These are phyloP conservation scores for Annulohypoxylon maeteangense DNA, from an alignment of 495 filamentous ascomycete species.

Conservation along the genomic window DNA sequence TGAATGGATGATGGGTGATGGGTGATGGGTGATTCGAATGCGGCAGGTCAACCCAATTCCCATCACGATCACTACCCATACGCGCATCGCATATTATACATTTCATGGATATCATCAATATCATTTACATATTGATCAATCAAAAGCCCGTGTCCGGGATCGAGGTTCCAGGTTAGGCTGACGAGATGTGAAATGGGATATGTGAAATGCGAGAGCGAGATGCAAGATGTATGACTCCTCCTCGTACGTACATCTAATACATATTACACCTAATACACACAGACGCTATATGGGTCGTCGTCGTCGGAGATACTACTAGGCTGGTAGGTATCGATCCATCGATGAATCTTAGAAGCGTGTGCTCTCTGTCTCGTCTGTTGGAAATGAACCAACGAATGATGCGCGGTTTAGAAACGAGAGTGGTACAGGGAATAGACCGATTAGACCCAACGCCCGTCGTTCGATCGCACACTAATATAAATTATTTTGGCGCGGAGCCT, in stretches of 20 bases:
- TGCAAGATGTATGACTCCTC: conserved; percentile 25
- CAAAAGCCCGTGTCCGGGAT: conserved; percentile 26
- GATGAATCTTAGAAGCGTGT: conserved; percentile 20
- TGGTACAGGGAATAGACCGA: conserved; percentile 39
- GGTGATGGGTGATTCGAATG: conserved; percentile 36
- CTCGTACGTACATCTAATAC: no score
- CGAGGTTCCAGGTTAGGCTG: conserved; percentile 36
- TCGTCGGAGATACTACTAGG: not conserved
- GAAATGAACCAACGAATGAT: conserved; percentile 45
- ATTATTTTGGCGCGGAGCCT: conserved; percentile 43
- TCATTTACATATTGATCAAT: conserved; percentile 8
- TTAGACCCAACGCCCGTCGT: conserved; percentile 36
- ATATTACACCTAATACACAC: no score
- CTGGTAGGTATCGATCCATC: no score
- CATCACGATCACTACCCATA: conserved; percentile 13
- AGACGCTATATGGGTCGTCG: conserved; percentile 25
- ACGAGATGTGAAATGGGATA: conserved; percentile 16
- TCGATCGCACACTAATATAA: conserved; percentile 42
- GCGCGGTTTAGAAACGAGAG: conserved; percentile 44
- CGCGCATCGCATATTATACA: not conserved
- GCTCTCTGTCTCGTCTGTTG: conserved; percentile 35
- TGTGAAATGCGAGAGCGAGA: no score
- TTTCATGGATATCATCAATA: not conserved
- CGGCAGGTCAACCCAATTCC: conserved; percentile 35
- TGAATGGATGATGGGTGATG: conserved; percentile 18